Percentiles rank a stretch among this genome's conserved stretches.
These are phyloP conservation scores for Cardamine occulta DNA, from an alignment of 345 rosid genomes.

Conservation along the genomic window DNA sequence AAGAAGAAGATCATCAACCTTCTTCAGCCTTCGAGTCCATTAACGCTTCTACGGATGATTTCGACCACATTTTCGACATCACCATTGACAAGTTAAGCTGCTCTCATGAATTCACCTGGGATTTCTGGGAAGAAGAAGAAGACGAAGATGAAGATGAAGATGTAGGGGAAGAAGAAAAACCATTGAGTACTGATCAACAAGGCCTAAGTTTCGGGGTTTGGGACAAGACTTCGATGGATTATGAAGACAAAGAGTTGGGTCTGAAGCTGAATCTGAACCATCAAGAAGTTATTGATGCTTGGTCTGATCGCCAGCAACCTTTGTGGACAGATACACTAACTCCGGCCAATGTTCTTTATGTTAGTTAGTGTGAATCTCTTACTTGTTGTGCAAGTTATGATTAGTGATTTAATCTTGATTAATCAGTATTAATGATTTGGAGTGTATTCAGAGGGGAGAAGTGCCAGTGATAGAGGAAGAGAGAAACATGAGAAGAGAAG, in stretches of 20 bases:
- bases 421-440: background rate
- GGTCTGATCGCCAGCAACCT: slow-evolving; percentile 58
- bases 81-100: slow-evolving; percentile 40
- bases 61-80: slow-evolving; percentile 33
- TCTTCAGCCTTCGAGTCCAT: slow-evolving; percentile 25
- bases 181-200: slow-evolving; percentile 41
- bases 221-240: slow-evolving; percentile 39
- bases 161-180: slow-evolving; percentile 11
- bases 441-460: slow-evolving; percentile 56
- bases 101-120: slow-evolving; percentile 44
- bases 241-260: slow-evolving; percentile 44
- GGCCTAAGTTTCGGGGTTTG: slow-evolving; percentile 41
- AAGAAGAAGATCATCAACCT: slow-evolving; percentile 36
- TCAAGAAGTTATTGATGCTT: slow-evolving; percentile 72
- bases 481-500: slow-evolving; percentile 70
- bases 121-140: slow-evolving; percentile 39
- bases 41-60: slow-evolving; percentile 19
- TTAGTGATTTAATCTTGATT: background rate
- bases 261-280: slow-evolving; percentile 74
- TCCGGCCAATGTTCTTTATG: slow-evolving; percentile 50
- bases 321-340: slow-evolving; percentile 49
- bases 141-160: slow-evolving; percentile 29
- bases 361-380: slow-evolving; percentile 44
- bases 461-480: slow-evolving; percentile 71
- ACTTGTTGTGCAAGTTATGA: slow-evolving; percentile 26